Evolutionary conservation across 495 filamentous ascomycete species (phyloP), one percentile per base, ranked within the genome.

Genomic region (Podospora fimiseda): DNA sequence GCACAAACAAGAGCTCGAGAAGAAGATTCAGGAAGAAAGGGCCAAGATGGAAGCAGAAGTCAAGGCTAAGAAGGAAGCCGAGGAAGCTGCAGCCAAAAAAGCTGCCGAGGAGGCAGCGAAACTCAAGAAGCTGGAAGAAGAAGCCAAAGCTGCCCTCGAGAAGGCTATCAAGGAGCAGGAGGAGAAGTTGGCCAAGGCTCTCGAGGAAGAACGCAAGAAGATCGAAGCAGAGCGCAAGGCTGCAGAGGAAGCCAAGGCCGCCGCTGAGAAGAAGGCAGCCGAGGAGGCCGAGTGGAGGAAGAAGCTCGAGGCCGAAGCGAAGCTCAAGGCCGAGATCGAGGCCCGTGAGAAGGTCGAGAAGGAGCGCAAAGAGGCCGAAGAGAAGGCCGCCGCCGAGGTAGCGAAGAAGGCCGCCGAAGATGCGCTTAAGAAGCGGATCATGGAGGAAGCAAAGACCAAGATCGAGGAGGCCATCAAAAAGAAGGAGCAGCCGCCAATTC

Each of bases 401-500:
- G 54, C 50, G 40, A 43, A 47, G 3, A 56, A 56, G 60, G 52
- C 37, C 2, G 70, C 69, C 11, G 70, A 67, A 18, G 68, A 77
- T 6, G 70, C 68, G 3, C 59, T 72, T 9, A 74, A 74, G 55
- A 75, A 78, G 63, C 71, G 60, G 48, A 46, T 66, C 11, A 14
- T 68, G n/a, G 72, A 71, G 37, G 71, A 77, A 46, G 66, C 68
- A 21, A 69, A 72, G 43, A 65, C 64, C 38, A 79, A 77, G 57
- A 66, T 70, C n/a, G 80, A 80, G 48, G 78, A 77, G 30, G 78
- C 74, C 3, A 72, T 65, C 14, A 77, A 73, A 52, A 73, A 77
- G 54, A 78, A 77, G 49, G 74, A 73, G 38, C 73, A 74, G 64
- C 49, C 66, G 22, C 73, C 73, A n/a, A 77, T 94, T 68, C 86